A percentile compares a stretch with the other conserved stretches of the same genome.
phyloP scores from a whole-genome alignment of 805 yeast genomes.

The Kodamaea kaohsiungensis region DNA sequence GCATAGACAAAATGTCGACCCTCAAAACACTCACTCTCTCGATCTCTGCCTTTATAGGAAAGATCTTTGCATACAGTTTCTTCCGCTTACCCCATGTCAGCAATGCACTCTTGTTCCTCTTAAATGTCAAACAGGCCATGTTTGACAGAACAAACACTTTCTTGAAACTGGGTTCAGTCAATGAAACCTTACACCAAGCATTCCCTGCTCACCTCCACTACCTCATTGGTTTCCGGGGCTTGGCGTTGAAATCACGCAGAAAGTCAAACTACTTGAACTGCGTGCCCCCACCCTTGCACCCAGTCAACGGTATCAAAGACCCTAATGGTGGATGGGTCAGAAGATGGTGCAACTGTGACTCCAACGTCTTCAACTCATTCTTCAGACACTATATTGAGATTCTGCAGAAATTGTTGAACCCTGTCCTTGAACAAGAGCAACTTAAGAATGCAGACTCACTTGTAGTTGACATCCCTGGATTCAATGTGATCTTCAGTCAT shows the following conservation, averaged over 20 bases:
- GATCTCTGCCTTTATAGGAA: constrained; percentile 66
- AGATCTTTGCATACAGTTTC: constrained; percentile 65
- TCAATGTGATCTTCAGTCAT: constrained; percentile 46
- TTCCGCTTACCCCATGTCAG: constrained; percentile 57
- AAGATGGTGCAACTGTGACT: constrained; percentile 58
- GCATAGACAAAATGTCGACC: constrained; percentile 47
- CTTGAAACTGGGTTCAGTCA: neutral
- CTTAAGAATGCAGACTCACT: neutral
- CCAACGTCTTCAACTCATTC: constrained; percentile 61
- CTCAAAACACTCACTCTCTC: constrained; percentile 56
- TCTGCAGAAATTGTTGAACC: constrained; percentile 10
- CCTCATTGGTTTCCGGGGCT: constrained; percentile 34
- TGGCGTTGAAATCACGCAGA: constrained; percentile 21
- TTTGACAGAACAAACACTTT: constrained; percentile 26
- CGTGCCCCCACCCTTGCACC: constrained; percentile 41
- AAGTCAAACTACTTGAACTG: constrained; percentile 34
- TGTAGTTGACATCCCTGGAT: constrained; percentile 44
- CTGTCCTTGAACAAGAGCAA: constrained; percentile 2
- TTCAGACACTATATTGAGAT: constrained; percentile 54
- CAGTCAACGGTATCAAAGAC: constrained; percentile 51
- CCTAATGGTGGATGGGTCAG: constrained; percentile 64
- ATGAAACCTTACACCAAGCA: constrained; percentile 5
- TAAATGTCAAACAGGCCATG: constrained; percentile 53
- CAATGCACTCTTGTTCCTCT: constrained; percentile 54
- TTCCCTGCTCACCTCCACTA: constrained; percentile 34